Evolutionary conservation across 129 eudicot genomes (phyloP).

Genomic region (Flaveria bidentis): DNA sequence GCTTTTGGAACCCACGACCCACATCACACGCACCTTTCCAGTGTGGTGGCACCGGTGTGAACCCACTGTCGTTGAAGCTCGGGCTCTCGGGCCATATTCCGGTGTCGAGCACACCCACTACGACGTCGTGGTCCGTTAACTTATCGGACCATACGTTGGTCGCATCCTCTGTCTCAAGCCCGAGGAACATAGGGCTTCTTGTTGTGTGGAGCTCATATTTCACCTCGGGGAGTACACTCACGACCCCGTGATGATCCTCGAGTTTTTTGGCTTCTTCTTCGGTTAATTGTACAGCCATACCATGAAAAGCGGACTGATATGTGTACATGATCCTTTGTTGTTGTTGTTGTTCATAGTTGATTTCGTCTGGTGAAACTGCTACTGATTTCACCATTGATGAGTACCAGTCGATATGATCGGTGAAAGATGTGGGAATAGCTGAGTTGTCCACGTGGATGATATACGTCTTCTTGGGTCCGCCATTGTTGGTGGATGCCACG

Average conservation of each 20-base stretch:
- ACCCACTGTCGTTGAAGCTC: slow-evolving; percentile 75
- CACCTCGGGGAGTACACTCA: slow-evolving; percentile 65
- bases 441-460: slow-evolving; percentile 64
- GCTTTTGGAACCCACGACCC: slow-evolving; percentile 60
- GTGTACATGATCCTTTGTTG: slow-evolving; percentile 56
- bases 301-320: slow-evolving; percentile 80
- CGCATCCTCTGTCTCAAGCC: slow-evolving; percentile 49
- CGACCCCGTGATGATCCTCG: slow-evolving; percentile 44
- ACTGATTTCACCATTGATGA: slow-evolving; percentile 57
- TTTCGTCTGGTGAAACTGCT: slow-evolving; percentile 14
- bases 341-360: not conserved
- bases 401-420: slow-evolving; percentile 68
- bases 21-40: slow-evolving; percentile 81
- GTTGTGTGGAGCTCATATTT: slow-evolving; percentile 75
- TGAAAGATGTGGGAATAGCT: slow-evolving; percentile 52
- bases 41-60: slow-evolving; percentile 43
- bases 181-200: slow-evolving; percentile 78
- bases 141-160: slow-evolving; percentile 43
- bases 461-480: slow-evolving; percentile 56
- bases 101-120: slow-evolving; percentile 83
- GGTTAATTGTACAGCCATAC: slow-evolving; percentile 69
- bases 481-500: slow-evolving; percentile 24
- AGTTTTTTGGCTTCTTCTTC: slow-evolving; percentile 55
- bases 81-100: slow-evolving; percentile 93
- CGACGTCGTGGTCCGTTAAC: slow-evolving; percentile 49